These are phyloP conservation scores for Nicotiana otophora DNA, from an alignment of 257 asterid species.

Conservation along the genomic window DNA sequence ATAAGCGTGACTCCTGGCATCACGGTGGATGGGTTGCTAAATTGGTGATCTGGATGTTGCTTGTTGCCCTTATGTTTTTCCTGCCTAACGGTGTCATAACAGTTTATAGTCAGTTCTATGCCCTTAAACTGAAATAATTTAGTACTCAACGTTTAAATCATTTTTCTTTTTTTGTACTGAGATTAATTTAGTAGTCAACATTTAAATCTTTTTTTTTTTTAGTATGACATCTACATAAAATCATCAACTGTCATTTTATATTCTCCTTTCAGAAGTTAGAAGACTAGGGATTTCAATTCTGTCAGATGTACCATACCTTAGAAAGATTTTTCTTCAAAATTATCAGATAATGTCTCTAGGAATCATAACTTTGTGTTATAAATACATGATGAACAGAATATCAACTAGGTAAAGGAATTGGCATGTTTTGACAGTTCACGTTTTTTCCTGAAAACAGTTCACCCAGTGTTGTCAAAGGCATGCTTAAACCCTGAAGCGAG, in stretches of 20 bases:
- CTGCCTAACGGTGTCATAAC: constrained; percentile 59
- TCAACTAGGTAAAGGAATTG: background rate
- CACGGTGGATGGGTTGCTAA: constrained; percentile 90
- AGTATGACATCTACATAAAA: background rate
- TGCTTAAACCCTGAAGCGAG: too few relatives aligned
- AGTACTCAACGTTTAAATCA: background rate
- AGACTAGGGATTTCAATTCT: background rate
- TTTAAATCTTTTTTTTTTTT: background rate
- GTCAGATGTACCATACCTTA: background rate
- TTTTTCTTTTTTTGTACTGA: background rate
- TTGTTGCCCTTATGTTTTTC: constrained; percentile 77
- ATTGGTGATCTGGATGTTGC: constrained; percentile 76
- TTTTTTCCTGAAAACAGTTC: background rate
- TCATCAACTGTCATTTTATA: background rate
- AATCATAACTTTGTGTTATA: background rate
- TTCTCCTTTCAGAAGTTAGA: background rate
- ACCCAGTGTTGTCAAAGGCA: too few relatives aligned
- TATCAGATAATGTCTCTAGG: background rate
- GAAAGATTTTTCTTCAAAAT: background rate
- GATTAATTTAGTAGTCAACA: background rate
- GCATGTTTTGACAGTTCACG: background rate
- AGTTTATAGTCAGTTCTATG: constrained; percentile 53
- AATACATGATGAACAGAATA: background rate
- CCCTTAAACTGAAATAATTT: background rate
- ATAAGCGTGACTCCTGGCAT: constrained; percentile 82